Evolutionary conservation across 352 stramenopile genomes (phyloP), one percentile per base, ranked within the genome.

Genomic region (Phytophthora pini): DNA sequence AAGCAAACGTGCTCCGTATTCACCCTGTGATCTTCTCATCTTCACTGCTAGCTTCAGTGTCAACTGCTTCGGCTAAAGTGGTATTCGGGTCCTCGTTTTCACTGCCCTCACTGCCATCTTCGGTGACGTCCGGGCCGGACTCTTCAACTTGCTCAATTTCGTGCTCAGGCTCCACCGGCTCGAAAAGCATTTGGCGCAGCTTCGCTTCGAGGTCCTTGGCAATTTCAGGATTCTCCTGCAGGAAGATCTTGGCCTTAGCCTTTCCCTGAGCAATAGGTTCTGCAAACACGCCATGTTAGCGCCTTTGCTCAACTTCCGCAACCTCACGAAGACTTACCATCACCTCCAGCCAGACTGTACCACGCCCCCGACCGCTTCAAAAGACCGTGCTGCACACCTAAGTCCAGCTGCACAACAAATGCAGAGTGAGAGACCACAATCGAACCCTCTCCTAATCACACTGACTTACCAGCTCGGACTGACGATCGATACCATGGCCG

Each of bases 401-500:
- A 66, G 38, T 95, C 86, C 36, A 92, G 70, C 82, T 90, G 2
- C n/a, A 55, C 4, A 65, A 44, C 6, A 4, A 49, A 49, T 45
- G 17, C 5, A 56, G 24, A 29, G 36, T 56, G 17, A 48, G 46
- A 45, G 12, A 31, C 38, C 26, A 29, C 51, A 53, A 24, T 43
- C 15, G 9, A 36, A 46, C 5, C 17, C 11, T 24, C 50, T 31
- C 7, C 32, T 5, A 38, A 13, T 15, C 43, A n/a, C 5, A 38
- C 5, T 70, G 39, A 10, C 53, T 38, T 73, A 93, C 80, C 74
- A 96, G 60, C 62, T 94, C 88, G 1, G 86, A 94, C 39, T 82
- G 84, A 10, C 85, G 85, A 76, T 99, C 96, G 70, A 99, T 99
- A 29, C 97, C 97, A 27, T 88, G 79, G 38, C 97, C 97, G 70